phyloP scores from a whole-genome alignment of 1,284 basidiomycete species.

The Ceratobasidium sp. region DNA sequence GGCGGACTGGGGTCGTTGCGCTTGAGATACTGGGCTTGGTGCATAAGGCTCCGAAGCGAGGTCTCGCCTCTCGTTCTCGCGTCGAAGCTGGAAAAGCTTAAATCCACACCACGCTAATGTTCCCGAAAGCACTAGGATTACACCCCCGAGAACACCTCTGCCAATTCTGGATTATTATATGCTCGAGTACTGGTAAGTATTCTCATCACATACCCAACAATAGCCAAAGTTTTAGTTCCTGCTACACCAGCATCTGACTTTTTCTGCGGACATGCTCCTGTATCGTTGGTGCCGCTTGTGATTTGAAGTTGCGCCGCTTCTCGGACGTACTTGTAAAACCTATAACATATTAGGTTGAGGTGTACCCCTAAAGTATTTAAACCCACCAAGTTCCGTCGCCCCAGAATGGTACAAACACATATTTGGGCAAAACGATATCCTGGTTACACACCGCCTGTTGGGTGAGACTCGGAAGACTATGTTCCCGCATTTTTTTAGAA shows the following conservation, averaged over 20 bases:
- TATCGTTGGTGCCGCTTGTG: slow-evolving; percentile 13
- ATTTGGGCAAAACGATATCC: slow-evolving; percentile 3
- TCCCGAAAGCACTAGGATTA: neutral
- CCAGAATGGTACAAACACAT: slow-evolving; percentile 4
- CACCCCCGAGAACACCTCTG: neutral
- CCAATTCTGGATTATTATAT: neutral
- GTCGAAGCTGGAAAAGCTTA: neutral
- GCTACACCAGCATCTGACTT: neutral
- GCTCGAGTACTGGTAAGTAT: neutral
- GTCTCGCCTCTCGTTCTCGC: neutral
- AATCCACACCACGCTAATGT: neutral
- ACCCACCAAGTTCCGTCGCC: slow-evolving; percentile 1
- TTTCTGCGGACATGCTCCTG: slow-evolving; percentile 10
- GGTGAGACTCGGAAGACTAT: neutral
- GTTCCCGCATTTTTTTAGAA: neutral
- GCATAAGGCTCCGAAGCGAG: neutral
- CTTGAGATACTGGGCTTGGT: neutral
- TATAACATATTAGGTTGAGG: neutral
- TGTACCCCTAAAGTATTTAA: too few species aligned
- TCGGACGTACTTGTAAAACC: slow-evolving; percentile 18
- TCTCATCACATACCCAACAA: neutral
- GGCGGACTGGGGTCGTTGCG: too few species aligned
- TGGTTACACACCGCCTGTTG: neutral
- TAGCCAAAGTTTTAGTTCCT: neutral
- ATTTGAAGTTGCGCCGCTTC: slow-evolving; percentile 1